A percentile compares a stretch with the other conserved stretches of the same genome.
phyloP scores from a whole-genome alignment of 352 stramenopile species.

The Pythium guiyangense region DNA sequence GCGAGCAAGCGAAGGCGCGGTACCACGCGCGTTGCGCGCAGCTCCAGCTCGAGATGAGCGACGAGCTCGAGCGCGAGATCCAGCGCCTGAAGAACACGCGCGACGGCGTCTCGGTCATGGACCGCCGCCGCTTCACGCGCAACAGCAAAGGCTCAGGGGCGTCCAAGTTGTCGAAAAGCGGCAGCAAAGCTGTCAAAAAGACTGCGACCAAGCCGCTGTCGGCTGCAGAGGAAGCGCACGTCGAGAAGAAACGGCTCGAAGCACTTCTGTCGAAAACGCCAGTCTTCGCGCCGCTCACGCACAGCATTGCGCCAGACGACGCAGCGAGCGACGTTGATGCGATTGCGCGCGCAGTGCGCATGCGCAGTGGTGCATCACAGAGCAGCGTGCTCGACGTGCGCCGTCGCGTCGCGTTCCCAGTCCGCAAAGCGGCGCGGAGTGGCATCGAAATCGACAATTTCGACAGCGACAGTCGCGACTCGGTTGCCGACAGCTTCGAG shows the following conservation, averaged over 20 bases:
- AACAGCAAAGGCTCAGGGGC: constrained; percentile 12
- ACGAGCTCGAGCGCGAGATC: constrained; percentile 51
- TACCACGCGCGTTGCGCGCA: constrained; percentile 42
- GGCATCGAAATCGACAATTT: not conserved
- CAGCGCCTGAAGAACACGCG: constrained; percentile 44
- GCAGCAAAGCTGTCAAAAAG: not conserved
- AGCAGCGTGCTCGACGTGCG: not conserved
- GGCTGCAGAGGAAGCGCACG: constrained; percentile 24
- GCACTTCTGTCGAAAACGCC: constrained; percentile 38
- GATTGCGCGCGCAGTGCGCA: constrained; percentile 22
- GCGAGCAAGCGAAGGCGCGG: constrained; percentile 25
- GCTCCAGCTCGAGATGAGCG: constrained; percentile 46
- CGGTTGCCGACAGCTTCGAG: constrained; percentile 15
- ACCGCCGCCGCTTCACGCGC: constrained; percentile 34
- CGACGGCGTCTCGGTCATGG: constrained; percentile 63
- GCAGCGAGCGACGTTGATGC: constrained; percentile 32
- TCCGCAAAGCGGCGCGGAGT: not conserved
- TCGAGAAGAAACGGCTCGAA: constrained; percentile 59
- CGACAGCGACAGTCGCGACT: constrained; percentile 2
- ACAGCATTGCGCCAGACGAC: constrained; percentile 26
- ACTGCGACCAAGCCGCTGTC: constrained; percentile 14
- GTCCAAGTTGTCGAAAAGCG: not conserved
- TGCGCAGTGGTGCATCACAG: not conserved
- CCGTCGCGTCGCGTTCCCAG: constrained; percentile 2
- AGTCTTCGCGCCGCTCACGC: constrained; percentile 41